Evolutionary conservation across 2,329 filamentous ascomycete species (phyloP), one percentile per base, ranked within the genome.

Genomic region (Aspergillus texensis): DNA sequence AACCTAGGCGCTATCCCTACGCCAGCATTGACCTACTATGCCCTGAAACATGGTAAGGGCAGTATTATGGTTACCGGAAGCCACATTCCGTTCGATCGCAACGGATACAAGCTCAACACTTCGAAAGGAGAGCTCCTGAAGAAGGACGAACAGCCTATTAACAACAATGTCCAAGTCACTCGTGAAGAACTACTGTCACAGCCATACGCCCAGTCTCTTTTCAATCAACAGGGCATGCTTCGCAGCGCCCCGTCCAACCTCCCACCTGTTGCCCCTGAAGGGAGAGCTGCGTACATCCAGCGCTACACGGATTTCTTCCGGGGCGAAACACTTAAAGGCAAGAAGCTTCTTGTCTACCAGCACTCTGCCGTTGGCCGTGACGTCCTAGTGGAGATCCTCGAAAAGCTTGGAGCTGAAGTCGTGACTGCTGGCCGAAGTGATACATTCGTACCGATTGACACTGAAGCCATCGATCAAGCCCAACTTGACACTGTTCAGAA

Each of bases 61-160:
- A 75, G 72, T 61, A 75, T 76, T 39, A 76, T 76, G 74, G 74
- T 76, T 34, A 76, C 74, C 4, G 74, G 74, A 6, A 76, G 74
- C 59, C 74, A 76, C 56, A 76, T 76, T 52, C 74, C 74, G 8
- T 76, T 76, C 54, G 72, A 76, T 59, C 74, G 74, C 26, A 76
- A 76, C 62, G 74, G 74, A 14, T 76, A 76, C 62, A 76, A 76
- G 55, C 66, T 76, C 48, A 76, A 76, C 57, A 76, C 74, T 21
- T 75, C 69, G 30, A 68, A 70, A 54, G 74, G 74, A 0, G 74
- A 76, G 63, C 68, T 76, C 26, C 60, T 76, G 67, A 75, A 76
- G 62, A 70, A 72, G 63, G 66, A 75, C 39, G 74, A 77, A 58
- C 67, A 72, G 56, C 73, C 71, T 6, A 76, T 77, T 58, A 74